Percentiles rank a stretch among this genome's conserved stretches.
These are phyloP conservation scores for Pecoramyces ruminantium DNA, from an alignment of 192 early-diverging fungal genomes.

Conservation along the genomic window DNA sequence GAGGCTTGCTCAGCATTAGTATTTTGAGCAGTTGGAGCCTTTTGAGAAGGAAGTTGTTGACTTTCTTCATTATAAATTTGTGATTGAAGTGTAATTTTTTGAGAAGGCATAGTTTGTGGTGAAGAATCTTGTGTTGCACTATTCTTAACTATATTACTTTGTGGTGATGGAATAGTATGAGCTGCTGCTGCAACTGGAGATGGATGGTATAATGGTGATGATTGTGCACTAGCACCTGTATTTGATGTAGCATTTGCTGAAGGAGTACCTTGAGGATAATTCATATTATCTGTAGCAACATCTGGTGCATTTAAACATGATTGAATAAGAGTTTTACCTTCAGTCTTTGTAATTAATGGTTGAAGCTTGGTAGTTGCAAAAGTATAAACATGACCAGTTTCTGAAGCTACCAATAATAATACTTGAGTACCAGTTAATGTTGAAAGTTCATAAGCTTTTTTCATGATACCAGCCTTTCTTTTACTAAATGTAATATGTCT, in stretches of 20 bases:
- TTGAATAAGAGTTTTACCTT: slow-evolving; percentile 87
- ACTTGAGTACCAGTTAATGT: slow-evolving; percentile 91
- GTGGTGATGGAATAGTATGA: not conserved
- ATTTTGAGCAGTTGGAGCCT: not conserved
- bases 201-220: not conserved
- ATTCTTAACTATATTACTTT: not conserved
- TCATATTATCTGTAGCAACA: slow-evolving; percentile 4
- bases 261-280: not conserved
- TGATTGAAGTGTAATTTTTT: not conserved
- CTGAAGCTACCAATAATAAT: slow-evolving; percentile 77
- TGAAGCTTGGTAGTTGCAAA: slow-evolving; percentile 88
- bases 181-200: not conserved
- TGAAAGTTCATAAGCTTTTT: slow-evolving; percentile 89
- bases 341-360: slow-evolving; percentile 75
- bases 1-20: not conserved
- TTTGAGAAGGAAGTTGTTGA: not conserved
- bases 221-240: not conserved
- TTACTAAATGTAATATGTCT: slow-evolving; percentile 91
- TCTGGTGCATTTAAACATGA: slow-evolving; percentile 81
- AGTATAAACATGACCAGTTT: slow-evolving; percentile 88
- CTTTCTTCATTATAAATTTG: not conserved
- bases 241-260: not conserved
- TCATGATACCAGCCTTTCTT: slow-evolving; percentile 94
- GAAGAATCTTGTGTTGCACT: not conserved
- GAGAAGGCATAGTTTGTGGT: not conserved